A percentile compares a stretch with the other conserved stretches of the same genome.
Evolutionary conservation across 163 green algal species (phyloP).

Genomic region (Chlorella variabilis): DNA sequence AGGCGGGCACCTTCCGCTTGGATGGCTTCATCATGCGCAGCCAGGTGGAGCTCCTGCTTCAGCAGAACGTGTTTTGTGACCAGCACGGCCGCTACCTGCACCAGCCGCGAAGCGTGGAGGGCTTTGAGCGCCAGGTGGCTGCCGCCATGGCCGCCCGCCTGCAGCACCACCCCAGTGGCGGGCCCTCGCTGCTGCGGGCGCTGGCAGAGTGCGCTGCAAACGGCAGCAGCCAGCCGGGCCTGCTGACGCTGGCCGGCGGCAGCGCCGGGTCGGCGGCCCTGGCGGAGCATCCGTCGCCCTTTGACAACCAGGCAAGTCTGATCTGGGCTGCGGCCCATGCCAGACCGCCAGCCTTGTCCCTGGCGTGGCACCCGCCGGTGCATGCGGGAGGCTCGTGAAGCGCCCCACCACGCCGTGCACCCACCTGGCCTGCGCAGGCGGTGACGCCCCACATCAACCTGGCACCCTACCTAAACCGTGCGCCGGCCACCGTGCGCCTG

Average conservation of each 20-base stretch:
- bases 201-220: not conserved
- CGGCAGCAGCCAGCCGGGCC: not conserved
- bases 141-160: constrained; percentile 35
- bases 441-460: constrained; percentile 73
- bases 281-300: not conserved
- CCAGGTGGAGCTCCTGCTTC: constrained; percentile 87
- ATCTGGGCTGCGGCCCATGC: no score
- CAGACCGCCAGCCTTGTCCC: no score
- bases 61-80: constrained; percentile 72
- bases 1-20: constrained; percentile 48
- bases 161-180: not conserved
- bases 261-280: not conserved
- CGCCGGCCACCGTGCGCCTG: constrained; percentile 63
- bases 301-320: constrained; percentile 21
- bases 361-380: no score
- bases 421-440: constrained; percentile 1
- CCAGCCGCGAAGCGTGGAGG: not conserved
- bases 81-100: constrained; percentile 63
- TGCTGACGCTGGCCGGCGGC: no score
- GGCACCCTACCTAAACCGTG: constrained; percentile 65
- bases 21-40: constrained; percentile 85
- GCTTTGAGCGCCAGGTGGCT: constrained; percentile 57
- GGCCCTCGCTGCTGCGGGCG: not conserved
- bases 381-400: no score
- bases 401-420: not conserved